Conservation (phyloP, 2,329 filamentous ascomycete genomes). For the Aspergillus calidoustus region DNA sequence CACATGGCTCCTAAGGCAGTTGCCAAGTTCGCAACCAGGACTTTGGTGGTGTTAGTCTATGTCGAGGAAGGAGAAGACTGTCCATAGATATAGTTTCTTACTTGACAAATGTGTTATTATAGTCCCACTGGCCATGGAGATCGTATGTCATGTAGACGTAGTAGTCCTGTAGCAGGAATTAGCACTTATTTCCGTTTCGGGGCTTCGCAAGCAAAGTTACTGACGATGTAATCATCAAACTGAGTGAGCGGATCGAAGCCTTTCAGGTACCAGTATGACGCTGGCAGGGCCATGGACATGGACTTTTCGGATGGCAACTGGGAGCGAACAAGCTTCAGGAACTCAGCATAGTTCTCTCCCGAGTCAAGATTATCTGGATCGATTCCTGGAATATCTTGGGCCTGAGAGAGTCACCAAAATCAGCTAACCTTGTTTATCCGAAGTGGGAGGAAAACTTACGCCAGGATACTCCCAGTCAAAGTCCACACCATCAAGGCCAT, state of each 20-base stretch:
- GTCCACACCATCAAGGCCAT: constrained; percentile 21
- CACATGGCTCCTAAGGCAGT: constrained; percentile 34
- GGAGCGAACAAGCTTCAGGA: constrained; percentile 31
- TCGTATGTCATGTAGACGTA: constrained; percentile 46
- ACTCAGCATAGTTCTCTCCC: constrained; percentile 38
- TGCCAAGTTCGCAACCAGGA: constrained; percentile 30
- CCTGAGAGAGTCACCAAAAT: too few species aligned
- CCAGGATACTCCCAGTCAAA: constrained; percentile 23
- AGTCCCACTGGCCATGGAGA: constrained; percentile 29
- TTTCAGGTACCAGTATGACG: constrained; percentile 41
- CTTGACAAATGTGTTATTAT: neutral
- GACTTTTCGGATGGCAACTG: constrained; percentile 22
- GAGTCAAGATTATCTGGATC: constrained; percentile 34
- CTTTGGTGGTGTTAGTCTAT: too few species aligned
- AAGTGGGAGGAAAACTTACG: neutral
- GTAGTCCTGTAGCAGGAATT: too few species aligned
- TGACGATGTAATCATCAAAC: constrained; percentile 26
- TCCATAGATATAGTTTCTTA: too few species aligned
- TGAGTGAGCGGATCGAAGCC: constrained; percentile 31
- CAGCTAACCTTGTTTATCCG: too few species aligned
- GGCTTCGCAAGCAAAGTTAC: too few species aligned
- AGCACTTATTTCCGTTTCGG: too few species aligned
- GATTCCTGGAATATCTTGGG: constrained; percentile 41
- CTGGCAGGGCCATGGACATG: constrained; percentile 32
- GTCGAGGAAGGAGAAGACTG: too few species aligned